These are phyloP conservation scores for Candida adriatica DNA, from an alignment of 805 yeast genomes.

Conservation along the genomic window DNA sequence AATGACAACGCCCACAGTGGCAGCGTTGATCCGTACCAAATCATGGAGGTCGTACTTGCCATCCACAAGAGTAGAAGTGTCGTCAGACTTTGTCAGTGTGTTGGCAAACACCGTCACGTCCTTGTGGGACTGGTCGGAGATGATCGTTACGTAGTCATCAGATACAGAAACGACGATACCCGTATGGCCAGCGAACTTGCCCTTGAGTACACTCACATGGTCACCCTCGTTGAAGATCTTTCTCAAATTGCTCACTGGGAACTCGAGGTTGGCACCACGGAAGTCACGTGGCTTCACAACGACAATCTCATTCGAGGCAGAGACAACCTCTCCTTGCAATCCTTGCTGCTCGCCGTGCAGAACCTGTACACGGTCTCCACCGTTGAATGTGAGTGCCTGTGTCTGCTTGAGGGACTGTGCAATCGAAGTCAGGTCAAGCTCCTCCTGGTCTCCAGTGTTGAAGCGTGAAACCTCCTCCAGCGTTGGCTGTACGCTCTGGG, in stretches of 20 bases:
- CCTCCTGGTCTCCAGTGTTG: constrained; percentile 67
- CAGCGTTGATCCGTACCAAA: constrained; percentile 80
- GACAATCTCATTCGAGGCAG: constrained; percentile 60
- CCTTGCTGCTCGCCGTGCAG: constrained; percentile 91
- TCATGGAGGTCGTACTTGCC: constrained; percentile 85
- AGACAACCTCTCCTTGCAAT: constrained; percentile 70
- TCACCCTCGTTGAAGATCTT: constrained; percentile 89
- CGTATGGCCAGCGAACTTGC: constrained; percentile 88
- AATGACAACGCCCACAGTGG: constrained; percentile 81
- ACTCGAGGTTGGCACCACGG: constrained; percentile 57
- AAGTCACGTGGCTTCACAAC: constrained; percentile 37
- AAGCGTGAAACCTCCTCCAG: constrained; percentile 84
- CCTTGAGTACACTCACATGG: constrained; percentile 87
- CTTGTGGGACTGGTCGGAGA: constrained; percentile 81
- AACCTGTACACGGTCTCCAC: constrained; percentile 92
- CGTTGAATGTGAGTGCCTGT: constrained; percentile 62
- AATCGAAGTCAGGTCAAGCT: constrained; percentile 77
- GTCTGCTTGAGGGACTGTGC: constrained; percentile 77
- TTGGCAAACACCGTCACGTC: constrained; percentile 92
- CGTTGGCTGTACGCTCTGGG: constrained; percentile 77
- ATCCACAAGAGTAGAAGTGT: constrained; percentile 65
- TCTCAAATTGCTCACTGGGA: constrained; percentile 75
- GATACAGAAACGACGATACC: constrained; percentile 84
- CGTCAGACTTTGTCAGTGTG: constrained; percentile 86
- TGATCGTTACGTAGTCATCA: constrained; percentile 81